These are phyloP conservation scores for Diplodia corticola DNA, from an alignment of 2,329 filamentous ascomycete genomes.

Conservation along the genomic window DNA sequence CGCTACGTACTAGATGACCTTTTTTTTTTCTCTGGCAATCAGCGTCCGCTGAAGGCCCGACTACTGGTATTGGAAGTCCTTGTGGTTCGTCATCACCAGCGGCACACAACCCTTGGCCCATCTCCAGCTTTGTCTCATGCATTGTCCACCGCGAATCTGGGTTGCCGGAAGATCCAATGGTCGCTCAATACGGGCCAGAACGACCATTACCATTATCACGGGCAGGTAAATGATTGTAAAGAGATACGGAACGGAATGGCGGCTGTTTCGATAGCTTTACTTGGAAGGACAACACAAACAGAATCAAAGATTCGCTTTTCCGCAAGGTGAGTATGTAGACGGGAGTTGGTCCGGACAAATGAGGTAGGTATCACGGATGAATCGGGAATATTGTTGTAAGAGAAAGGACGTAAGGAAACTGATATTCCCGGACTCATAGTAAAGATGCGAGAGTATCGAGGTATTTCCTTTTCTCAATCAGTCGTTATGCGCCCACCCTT, in stretches of 20 bases:
- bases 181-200: background rate
- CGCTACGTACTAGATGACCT: background rate
- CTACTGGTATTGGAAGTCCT: background rate
- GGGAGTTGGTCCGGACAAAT: background rate
- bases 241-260: background rate
- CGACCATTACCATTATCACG: background rate
- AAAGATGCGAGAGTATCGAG: background rate
- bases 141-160: background rate
- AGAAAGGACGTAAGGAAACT: background rate
- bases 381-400: background rate
- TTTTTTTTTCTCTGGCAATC: background rate
- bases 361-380: background rate
- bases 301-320: background rate
- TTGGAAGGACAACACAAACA: background rate
- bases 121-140: background rate
- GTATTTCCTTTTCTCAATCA: background rate
- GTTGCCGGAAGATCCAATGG: background rate
- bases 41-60: background rate
- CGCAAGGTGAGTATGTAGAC: background rate
- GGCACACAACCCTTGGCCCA: background rate
- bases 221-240: background rate
- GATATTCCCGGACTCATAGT: background rate
- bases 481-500: conserved; percentile 27
- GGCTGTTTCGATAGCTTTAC: background rate
- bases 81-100: background rate